These are phyloP conservation scores for Lentinula sp. DNA, from an alignment of 768 basidiomycete species.

Conservation along the genomic window DNA sequence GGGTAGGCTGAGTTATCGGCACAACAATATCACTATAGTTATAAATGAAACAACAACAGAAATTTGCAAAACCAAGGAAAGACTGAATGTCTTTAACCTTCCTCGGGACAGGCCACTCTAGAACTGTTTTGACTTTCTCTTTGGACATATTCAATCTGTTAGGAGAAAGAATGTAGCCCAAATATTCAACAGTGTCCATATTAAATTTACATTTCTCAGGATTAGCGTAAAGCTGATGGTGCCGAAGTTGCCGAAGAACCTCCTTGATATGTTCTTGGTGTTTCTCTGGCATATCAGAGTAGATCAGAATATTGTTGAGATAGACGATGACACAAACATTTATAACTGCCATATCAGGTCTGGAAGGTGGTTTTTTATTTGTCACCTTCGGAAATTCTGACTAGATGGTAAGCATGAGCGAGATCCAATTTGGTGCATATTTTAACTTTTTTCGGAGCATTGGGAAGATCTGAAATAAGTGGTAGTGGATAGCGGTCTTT, in stretches of 20 bases:
- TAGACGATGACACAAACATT: slow-evolving; percentile 30
- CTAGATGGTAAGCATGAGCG: slow-evolving; percentile 25
- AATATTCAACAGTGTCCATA: slow-evolving; percentile 16
- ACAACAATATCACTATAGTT: slow-evolving; percentile 21
- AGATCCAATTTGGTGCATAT: slow-evolving; percentile 32
- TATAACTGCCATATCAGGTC: slow-evolving; percentile 27
- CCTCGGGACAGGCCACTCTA: slow-evolving; percentile 30
- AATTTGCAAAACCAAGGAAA: slow-evolving; percentile 39
- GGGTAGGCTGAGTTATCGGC: slow-evolving; percentile 21
- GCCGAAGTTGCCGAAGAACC: slow-evolving; percentile 16
- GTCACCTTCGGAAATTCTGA: slow-evolving; percentile 32
- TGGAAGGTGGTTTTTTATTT: slow-evolving; percentile 36
- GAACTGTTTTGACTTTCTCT: slow-evolving; percentile 27
- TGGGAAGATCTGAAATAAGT: not conserved
- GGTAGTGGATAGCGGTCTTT: slow-evolving; percentile 31
- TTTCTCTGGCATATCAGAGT: slow-evolving; percentile 17
- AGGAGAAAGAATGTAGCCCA: slow-evolving; percentile 24
- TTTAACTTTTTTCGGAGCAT: slow-evolving; percentile 5
- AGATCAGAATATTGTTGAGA: slow-evolving; percentile 37
- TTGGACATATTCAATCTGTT: slow-evolving; percentile 28
- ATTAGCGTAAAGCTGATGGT: slow-evolving; percentile 25
- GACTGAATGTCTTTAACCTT: slow-evolving; percentile 24
- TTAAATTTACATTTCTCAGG: slow-evolving; percentile 31
- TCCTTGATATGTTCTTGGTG: slow-evolving; percentile 12
- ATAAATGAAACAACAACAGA: slow-evolving; percentile 27